phyloP scores from a whole-genome alignment of 2,329 filamentous ascomycete genomes.

The Hypoxylon sp. region DNA sequence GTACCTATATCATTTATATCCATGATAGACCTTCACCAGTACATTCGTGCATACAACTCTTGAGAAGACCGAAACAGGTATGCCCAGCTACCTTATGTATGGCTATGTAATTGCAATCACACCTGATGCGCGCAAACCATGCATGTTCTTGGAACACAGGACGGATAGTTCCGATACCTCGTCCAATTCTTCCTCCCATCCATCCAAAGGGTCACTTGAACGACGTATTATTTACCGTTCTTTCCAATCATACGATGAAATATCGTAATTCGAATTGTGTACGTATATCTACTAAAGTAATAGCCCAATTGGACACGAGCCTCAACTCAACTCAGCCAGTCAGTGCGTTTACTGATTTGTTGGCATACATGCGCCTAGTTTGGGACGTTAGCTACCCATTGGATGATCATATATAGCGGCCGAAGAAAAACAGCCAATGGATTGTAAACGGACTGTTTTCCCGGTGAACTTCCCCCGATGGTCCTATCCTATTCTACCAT shows the following conservation, averaged over 20 bases:
- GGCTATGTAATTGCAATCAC: constrained; percentile 41
- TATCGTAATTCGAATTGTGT: constrained; percentile 44
- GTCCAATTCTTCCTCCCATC: constrained; percentile 21
- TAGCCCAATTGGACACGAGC: constrained; percentile 42
- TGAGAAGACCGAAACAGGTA: constrained; percentile 36
- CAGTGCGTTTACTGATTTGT: constrained; percentile 44
- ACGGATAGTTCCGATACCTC: constrained; percentile 44
- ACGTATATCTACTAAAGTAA: constrained; percentile 31
- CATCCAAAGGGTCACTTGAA: constrained; percentile 37
- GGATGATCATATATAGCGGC: constrained; percentile 37
- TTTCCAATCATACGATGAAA: constrained; percentile 45
- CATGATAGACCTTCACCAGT: constrained; percentile 25
- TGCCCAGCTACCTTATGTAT: neutral
- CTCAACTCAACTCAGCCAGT: constrained; percentile 38
- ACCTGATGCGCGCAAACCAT: constrained; percentile 45
- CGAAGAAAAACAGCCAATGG: constrained; percentile 37
- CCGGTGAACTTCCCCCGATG: constrained; percentile 33
- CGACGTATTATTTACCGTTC: constrained; percentile 29
- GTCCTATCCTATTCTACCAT: constrained; percentile 39
- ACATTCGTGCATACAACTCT: constrained; percentile 33
- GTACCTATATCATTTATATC: constrained; percentile 33
- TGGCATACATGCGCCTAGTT: constrained; percentile 42
- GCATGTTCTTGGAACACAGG: constrained; percentile 39
- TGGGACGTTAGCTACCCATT: constrained; percentile 37
- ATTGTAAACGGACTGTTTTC: constrained; percentile 39